Evolutionary conservation across 2,329 filamentous ascomycete genomes (phyloP).

Genomic region (Macrophomina tecta): DNA sequence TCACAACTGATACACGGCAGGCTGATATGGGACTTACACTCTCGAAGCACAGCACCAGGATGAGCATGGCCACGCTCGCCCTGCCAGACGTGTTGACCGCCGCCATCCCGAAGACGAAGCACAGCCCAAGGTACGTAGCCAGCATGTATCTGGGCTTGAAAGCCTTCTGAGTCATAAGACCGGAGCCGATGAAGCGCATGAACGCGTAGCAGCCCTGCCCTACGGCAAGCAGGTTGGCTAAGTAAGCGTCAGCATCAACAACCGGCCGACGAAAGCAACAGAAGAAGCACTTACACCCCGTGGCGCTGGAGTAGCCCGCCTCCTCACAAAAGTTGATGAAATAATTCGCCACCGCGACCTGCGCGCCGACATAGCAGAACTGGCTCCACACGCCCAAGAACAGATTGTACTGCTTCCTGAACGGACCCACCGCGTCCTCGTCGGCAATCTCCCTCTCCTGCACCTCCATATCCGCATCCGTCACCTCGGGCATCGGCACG

Average conservation of each 20-base stretch:
- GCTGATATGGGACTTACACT: constrained; percentile 24
- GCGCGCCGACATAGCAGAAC: constrained; percentile 23
- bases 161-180: constrained; percentile 31
- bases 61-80: constrained; percentile 31
- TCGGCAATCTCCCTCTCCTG: constrained; percentile 27
- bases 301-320: constrained; percentile 30
- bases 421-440: constrained; percentile 11
- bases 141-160: constrained; percentile 32
- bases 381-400: constrained; percentile 24
- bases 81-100: constrained; percentile 29
- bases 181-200: constrained; percentile 34
- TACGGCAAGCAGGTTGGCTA: constrained; percentile 33
- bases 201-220: constrained; percentile 33
- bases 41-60: constrained; percentile 32
- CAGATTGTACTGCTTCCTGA: constrained; percentile 33
- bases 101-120: constrained; percentile 31
- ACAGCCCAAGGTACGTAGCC: constrained; percentile 30
- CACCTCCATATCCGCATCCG: constrained; percentile 64
- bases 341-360: constrained; percentile 26
- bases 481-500: constrained; percentile 66
- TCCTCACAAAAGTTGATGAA: constrained; percentile 32
- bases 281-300: constrained; percentile 24
- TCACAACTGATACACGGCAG: too few species aligned
- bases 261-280: too few species aligned
- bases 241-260: not conserved